phyloP scores from a whole-genome alignment of 2,329 filamentous ascomycete species.

The Aspergillus neotritici region DNA sequence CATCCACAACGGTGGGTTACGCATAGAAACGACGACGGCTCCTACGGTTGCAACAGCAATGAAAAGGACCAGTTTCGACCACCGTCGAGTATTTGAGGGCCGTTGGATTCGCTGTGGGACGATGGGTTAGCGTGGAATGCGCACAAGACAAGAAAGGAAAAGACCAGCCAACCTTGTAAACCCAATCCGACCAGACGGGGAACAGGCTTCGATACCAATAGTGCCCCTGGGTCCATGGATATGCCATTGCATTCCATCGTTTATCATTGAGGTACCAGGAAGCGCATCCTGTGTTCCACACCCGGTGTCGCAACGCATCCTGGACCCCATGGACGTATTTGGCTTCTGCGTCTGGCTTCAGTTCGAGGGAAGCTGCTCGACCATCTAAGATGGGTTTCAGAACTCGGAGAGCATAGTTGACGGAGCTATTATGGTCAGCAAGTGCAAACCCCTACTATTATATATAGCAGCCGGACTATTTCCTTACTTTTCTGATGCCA shows the following conservation, averaged over 20 bases:
- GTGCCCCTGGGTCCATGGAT: constrained; percentile 24
- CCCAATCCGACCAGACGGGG: constrained; percentile 24
- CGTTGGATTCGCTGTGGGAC: no score
- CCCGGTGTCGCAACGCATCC: constrained; percentile 36
- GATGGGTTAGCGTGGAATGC: no score
- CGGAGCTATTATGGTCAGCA: constrained; percentile 28
- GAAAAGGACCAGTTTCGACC: no score
- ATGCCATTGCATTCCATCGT: constrained; percentile 23
- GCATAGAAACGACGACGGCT: no score
- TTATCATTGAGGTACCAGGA: constrained; percentile 26
- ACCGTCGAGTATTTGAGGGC: no score
- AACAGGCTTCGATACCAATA: constrained; percentile 25
- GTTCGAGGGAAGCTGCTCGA: constrained; percentile 38
- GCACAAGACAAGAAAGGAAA: no score
- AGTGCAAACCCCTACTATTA: background rate
- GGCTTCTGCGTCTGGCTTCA: constrained; percentile 43
- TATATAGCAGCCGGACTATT: no score
- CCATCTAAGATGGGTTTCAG: constrained; percentile 49
- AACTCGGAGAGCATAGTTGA: constrained; percentile 55
- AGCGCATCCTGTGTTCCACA: constrained; percentile 41
- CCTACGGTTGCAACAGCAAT: no score
- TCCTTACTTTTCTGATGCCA: constrained; percentile 55
- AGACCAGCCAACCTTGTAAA: no score
- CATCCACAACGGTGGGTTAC: no score
- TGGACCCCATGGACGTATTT: constrained; percentile 45